A percentile compares a stretch with the other conserved stretches of the same genome.
Conservation (phyloP, 164 flowering plant genomes). For the Tetracentron sinense region DNA sequence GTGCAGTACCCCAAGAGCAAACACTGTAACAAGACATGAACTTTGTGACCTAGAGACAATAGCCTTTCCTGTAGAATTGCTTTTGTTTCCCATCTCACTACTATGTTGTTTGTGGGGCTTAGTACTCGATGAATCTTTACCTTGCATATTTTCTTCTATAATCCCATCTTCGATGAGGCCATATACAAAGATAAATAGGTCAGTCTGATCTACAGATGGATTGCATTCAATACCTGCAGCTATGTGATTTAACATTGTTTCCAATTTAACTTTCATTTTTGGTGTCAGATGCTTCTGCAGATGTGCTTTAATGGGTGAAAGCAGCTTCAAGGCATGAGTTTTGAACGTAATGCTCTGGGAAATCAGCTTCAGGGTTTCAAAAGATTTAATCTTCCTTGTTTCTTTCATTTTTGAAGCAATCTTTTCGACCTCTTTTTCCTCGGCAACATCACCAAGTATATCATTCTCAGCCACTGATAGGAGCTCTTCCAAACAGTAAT, state of each 20-base stretch:
- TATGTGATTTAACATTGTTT: conserved; percentile 60
- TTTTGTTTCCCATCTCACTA: conserved; percentile 10
- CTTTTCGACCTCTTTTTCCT: conserved; percentile 93
- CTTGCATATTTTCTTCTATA: conserved; percentile 31
- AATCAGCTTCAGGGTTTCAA: conserved; percentile 67
- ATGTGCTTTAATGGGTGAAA: conserved; percentile 56
- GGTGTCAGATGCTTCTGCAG: conserved; percentile 65
- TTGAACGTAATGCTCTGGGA: conserved; percentile 71
- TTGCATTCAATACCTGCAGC: conserved; percentile 78
- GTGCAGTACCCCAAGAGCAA: conserved; percentile 66
- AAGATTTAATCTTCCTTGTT: conserved; percentile 71
- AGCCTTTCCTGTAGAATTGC: conserved; percentile 12
- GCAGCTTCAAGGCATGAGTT: conserved; percentile 61
- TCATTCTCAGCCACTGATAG: conserved; percentile 70
- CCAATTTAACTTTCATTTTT: conserved; percentile 60
- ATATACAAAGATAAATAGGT: conserved; percentile 65
- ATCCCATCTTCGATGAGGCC: conserved; percentile 66
- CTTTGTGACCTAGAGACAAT: conserved; percentile 26
- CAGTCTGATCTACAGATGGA: conserved; percentile 65
- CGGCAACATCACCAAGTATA: conserved; percentile 86
- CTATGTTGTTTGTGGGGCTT: conserved; percentile 3
- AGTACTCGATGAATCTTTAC: conserved; percentile 12
- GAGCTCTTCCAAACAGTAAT: conserved; percentile 76
- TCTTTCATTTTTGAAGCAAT: conserved; percentile 98
- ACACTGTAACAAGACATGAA: conserved; percentile 67